Evolutionary conservation across 2,329 filamentous ascomycete species (phyloP), one percentile per base, ranked within the genome.

Genomic region (Trichophyton schoenleinii): DNA sequence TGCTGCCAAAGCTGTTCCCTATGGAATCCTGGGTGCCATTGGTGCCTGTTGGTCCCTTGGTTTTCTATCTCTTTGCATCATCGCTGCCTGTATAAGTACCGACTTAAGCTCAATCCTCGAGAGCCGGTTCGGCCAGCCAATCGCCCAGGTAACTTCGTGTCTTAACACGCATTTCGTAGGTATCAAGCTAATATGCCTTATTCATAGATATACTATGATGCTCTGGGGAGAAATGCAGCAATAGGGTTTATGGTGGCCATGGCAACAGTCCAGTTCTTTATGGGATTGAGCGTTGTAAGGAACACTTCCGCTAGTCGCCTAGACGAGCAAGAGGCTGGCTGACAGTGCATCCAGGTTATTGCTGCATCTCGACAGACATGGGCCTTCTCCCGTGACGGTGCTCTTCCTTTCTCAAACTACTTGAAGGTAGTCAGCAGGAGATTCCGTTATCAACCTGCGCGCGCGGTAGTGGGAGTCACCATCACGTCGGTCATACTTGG

Each of bases 351-450:
- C 5, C 67, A 76, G 70, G 71, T 82, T 2, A 79, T 84, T 2
- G 83, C 83, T 0, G 80, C 80, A 3, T 83, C 80, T 4, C 78
- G 83, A 4, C 83, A 86, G 70, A 78, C 76, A 34, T 86, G 83
- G 83, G 83, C 83, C 0, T 86, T 86, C 68, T 81, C 81, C 7
- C 78, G 83, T 25, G 83, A 86, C 66, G 82, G 81, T 1, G 83
- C 82, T 0, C 74, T 86, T 0, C 83, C 83, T 0, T 84, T 85
- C 68, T 83, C 80, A 1, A 69, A 64, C 3, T 83, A 81, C 70
- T 82, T 85, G 70, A 76, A 81, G 36, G 76, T 77, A 5, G 81
- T 85, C 67, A 81, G 78, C 64, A 77, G 77, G 62, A 74, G 73
- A 1, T 77, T 84, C 46, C 80, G 79, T 9, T 82, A 80, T 65